These are phyloP conservation scores for Diaporthe caulivora DNA, from an alignment of 2,329 filamentous ascomycete species.

Conservation along the genomic window DNA sequence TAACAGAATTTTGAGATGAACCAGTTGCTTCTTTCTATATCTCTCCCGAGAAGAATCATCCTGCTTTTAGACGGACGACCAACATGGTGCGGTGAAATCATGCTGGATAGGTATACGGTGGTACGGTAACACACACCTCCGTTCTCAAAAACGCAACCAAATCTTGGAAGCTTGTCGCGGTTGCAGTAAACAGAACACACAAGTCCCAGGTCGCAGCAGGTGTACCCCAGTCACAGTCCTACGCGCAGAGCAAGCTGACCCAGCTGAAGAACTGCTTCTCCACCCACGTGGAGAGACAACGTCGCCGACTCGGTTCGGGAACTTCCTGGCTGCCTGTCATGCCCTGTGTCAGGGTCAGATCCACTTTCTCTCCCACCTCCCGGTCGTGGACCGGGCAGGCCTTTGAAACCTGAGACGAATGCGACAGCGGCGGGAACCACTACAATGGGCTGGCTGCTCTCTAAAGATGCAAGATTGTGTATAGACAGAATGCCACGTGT, in stretches of 20 bases:
- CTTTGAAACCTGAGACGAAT: not conserved
- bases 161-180: not conserved
- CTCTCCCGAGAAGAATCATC: not conserved
- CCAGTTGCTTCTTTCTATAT: slow-evolving; percentile 26
- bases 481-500: slow-evolving; percentile 9
- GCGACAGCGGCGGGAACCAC: not conserved
- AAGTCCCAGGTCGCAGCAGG: not conserved
- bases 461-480: not conserved
- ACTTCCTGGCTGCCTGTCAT: slow-evolving; percentile 17
- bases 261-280: slow-evolving; percentile 19
- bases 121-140: not conserved
- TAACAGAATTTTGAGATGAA: slow-evolving; percentile 24
- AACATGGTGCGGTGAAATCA: not conserved
- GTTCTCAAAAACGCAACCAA: not conserved
- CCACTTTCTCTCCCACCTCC: slow-evolving; percentile 20
- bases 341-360: slow-evolving; percentile 13
- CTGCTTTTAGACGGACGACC: not conserved
- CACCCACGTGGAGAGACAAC: slow-evolving; percentile 10
- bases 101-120: not conserved
- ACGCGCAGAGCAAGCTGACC: not conserved
- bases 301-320: slow-evolving; percentile 18
- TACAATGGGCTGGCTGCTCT: not conserved
- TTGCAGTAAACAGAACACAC: not conserved
- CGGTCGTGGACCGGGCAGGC: not conserved
- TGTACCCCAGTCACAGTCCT: not conserved